Conservation (phyloP, 192 early-diverging fungal genomes). For the Coemansia sp. region DNA sequence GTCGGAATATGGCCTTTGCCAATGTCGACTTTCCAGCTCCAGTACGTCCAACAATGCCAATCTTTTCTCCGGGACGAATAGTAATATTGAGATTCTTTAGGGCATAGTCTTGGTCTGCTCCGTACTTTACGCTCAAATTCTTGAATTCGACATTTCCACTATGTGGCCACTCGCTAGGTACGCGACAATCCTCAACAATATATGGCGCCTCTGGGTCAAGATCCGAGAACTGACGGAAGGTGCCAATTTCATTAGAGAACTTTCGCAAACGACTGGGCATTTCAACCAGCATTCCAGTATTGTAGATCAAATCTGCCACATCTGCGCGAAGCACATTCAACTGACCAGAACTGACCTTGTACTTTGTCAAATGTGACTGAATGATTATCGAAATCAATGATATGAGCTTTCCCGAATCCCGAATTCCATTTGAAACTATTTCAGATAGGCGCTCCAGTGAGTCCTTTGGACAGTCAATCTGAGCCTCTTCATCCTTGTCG, state of each 20-base stretch:
- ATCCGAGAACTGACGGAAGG: constrained; percentile 20
- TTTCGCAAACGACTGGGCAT: neutral
- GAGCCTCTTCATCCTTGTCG: constrained; percentile 64
- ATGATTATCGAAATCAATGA: constrained; percentile 13
- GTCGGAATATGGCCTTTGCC: constrained; percentile 69
- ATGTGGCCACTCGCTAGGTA: constrained; percentile 63
- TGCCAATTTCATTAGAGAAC: neutral
- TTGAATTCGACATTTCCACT: constrained; percentile 63
- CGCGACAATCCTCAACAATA: constrained; percentile 26
- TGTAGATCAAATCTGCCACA: neutral
- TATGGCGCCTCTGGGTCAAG: constrained; percentile 55
- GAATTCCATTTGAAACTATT: constrained; percentile 55
- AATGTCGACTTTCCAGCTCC: constrained; percentile 75
- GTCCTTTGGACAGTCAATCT: constrained; percentile 56
- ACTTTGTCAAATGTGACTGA: constrained; percentile 15
- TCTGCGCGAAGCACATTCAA: neutral
- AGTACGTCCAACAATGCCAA: constrained; percentile 76
- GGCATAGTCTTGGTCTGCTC: constrained; percentile 57
- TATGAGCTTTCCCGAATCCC: constrained; percentile 37
- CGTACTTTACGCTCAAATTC: constrained; percentile 65
- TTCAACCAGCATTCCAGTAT: neutral
- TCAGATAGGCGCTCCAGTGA: constrained; percentile 67
- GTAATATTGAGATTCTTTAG: constrained; percentile 64
- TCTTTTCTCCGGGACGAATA: constrained; percentile 64
- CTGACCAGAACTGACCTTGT: neutral